These are phyloP conservation scores for Calcarisporium arbuscula DNA, from an alignment of 2,329 filamentous ascomycete genomes.

Conservation along the genomic window DNA sequence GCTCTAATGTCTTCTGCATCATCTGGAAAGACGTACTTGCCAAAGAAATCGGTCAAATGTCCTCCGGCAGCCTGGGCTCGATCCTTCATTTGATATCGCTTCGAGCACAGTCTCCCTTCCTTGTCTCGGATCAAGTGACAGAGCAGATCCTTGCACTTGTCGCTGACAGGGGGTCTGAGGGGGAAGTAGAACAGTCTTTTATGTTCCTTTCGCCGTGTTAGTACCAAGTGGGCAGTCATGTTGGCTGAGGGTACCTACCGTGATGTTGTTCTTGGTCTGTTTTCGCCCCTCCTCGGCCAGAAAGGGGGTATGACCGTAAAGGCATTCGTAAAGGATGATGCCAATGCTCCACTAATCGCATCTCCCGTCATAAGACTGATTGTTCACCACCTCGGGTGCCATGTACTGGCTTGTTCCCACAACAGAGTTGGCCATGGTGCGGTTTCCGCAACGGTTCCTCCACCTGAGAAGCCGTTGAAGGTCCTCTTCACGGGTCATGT, in stretches of 20 bases:
- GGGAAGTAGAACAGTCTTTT: constrained; percentile 66
- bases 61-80: constrained; percentile 16
- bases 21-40: constrained; percentile 68
- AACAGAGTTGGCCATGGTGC: constrained; percentile 72
- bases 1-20: constrained; percentile 86
- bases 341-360: constrained; percentile 98
- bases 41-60: constrained; percentile 16
- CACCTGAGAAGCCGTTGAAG: constrained; percentile 52
- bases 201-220: constrained; percentile 54
- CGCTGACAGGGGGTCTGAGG: constrained; percentile 55
- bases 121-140: constrained; percentile 66
- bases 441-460: constrained; percentile 63
- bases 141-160: constrained; percentile 72
- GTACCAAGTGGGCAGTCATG: constrained; percentile 1
- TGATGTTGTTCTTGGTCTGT: constrained; percentile 79
- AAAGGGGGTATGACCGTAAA: constrained; percentile 90
- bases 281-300: constrained; percentile 70
- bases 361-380: constrained; percentile 67
- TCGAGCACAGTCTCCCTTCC: constrained; percentile 68
- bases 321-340: constrained; percentile 88
- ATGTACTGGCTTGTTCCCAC: constrained; percentile 98
- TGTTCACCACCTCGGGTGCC: constrained; percentile 87
- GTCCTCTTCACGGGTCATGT: constrained; percentile 18
- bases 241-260: constrained; percentile 43
- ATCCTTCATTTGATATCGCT: constrained; percentile 66